phyloP scores from a whole-genome alignment of 768 basidiomycete genomes.

The Xanthoconium purpureum region DNA sequence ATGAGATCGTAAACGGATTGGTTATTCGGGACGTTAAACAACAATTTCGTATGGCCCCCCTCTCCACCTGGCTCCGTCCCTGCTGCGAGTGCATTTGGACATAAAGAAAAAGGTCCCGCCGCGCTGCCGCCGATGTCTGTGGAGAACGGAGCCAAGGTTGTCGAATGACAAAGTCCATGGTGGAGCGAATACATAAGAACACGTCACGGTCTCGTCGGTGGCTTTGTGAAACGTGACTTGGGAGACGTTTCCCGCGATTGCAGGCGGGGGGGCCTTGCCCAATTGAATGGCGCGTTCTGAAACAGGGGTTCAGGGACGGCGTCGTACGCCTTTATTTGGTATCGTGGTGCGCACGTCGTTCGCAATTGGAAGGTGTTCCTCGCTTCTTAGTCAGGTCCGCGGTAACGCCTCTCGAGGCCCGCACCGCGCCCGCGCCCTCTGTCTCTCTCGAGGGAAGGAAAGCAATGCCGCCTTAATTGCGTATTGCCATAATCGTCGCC shows the following conservation, averaged over 20 bases:
- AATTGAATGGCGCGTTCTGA: not conserved
- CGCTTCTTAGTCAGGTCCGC: constrained; percentile 7
- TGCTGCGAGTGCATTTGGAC: not conserved
- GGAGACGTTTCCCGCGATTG: not conserved
- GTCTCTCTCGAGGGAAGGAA: constrained; percentile 4
- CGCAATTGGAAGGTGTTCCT: not conserved
- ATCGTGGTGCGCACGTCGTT: not conserved
- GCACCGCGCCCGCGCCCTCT: not conserved
- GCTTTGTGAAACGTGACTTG: not conserved
- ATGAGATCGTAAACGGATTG: not conserved
- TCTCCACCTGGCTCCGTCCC: not conserved
- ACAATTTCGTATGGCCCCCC: not conserved
- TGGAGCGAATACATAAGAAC: not conserved
- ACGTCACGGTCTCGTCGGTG: not conserved
- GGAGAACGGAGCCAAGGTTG: not conserved
- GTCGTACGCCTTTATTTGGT: not conserved
- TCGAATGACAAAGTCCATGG: not conserved
- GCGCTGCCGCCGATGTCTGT: constrained; percentile 5
- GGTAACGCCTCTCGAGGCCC: constrained; percentile 12
- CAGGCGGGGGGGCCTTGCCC: not conserved
- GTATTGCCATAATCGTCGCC: constrained; percentile 18
- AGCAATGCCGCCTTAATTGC: constrained; percentile 27
- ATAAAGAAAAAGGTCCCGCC: constrained; percentile 2
- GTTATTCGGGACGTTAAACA: constrained; percentile 11
- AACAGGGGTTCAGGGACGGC: constrained; percentile 10